phyloP scores from a whole-genome alignment of 2,329 filamentous ascomycete species.

The Diaporthe sp. region DNA sequence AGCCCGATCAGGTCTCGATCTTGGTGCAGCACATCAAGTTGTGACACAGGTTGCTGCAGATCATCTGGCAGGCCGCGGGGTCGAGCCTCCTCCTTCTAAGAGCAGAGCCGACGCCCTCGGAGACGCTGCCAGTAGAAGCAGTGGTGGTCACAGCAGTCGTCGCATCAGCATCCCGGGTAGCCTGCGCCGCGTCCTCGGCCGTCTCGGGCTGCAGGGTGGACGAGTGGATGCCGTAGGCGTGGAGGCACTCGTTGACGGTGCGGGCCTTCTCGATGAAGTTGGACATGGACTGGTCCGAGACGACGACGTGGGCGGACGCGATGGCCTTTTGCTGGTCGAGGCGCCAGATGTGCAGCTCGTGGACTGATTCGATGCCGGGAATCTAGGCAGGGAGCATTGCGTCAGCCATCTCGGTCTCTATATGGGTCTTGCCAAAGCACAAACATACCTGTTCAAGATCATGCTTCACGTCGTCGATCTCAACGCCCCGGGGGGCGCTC shows the following conservation, averaged over 20 bases:
- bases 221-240: constrained; percentile 81
- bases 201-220: constrained; percentile 79
- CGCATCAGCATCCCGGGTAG: constrained; percentile 4
- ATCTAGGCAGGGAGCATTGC: too few species aligned
- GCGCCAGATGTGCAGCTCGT: constrained; percentile 82
- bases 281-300: constrained; percentile 68
- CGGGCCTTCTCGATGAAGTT: constrained; percentile 73
- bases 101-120: constrained; percentile 40
- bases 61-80: constrained; percentile 62
- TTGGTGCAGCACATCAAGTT: constrained; percentile 65
- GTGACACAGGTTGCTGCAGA: constrained; percentile 66
- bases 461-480: constrained; percentile 74
- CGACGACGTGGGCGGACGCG: constrained; percentile 77
- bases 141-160: constrained; percentile 25
- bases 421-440: too few species aligned
- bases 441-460: constrained; percentile 76
- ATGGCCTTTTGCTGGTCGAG: constrained; percentile 79
- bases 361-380: constrained; percentile 76
- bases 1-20: constrained; percentile 32
- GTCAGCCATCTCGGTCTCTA: too few species aligned
- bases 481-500: constrained; percentile 72
- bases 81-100: constrained; percentile 45
- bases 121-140: constrained; percentile 28
- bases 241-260: constrained; percentile 77
- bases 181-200: constrained; percentile 41